These are phyloP conservation scores for Bothriochloa decipiens DNA, from an alignment of 176 grass and related monocot species.

Conservation along the genomic window DNA sequence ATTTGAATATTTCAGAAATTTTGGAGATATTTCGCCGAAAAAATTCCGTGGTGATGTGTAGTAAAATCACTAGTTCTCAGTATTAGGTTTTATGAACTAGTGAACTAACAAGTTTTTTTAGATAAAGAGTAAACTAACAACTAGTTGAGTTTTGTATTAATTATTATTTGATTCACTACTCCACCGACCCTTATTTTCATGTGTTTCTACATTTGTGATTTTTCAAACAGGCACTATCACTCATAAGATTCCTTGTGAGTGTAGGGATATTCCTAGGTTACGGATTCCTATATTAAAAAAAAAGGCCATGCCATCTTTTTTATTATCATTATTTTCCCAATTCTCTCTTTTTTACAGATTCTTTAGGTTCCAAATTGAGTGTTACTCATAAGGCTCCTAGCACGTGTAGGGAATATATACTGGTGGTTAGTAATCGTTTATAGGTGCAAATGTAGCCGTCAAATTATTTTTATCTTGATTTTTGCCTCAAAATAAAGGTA, in stretches of 20 bases:
- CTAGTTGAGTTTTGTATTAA: no score
- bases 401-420: slow-evolving; percentile 37
- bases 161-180: no score
- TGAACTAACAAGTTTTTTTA: no score
- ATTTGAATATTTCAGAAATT: no score
- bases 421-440: slow-evolving; percentile 24
- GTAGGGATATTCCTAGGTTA: neutral
- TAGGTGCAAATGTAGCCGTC: slow-evolving; percentile 15
- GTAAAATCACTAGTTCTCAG: no score
- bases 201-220: neutral
- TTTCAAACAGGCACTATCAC: slow-evolving; percentile 12
- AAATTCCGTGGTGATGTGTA: no score
- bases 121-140: no score
- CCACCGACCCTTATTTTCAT: no score
- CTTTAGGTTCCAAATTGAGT: neutral
- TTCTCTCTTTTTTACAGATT: no score
- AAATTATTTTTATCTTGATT: neutral
- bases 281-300: neutral
- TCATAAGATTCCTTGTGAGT: slow-evolving; percentile 19
- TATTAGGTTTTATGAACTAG: no score
- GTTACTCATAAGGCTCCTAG: slow-evolving; percentile 39
- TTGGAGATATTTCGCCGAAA: no score
- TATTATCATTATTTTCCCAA: no score
- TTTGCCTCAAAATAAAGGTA: neutral
- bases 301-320: neutral